These are phyloP conservation scores for Coemansia sp. DNA, from an alignment of 192 early-diverging fungal species.

Conservation along the genomic window DNA sequence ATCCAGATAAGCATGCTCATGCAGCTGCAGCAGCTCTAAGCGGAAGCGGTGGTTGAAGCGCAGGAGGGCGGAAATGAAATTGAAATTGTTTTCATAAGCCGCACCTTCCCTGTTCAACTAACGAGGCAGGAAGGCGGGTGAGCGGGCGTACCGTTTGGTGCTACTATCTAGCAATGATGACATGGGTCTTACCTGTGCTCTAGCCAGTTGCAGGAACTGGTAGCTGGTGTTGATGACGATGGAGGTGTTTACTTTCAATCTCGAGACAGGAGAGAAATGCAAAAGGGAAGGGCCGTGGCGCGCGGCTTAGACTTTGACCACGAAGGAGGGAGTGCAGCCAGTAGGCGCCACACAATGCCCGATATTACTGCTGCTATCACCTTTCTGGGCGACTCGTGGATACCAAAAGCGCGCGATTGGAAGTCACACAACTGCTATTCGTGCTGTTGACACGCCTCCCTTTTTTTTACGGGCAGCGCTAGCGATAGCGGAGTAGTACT, in stretches of 20 bases:
- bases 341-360: slow-evolving; percentile 8
- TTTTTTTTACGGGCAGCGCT: not conserved
- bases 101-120: not conserved
- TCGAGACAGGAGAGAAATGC: not conserved
- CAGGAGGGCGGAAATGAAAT: slow-evolving; percentile 11
- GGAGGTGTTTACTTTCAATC: slow-evolving; percentile 2
- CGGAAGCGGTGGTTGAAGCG: slow-evolving; percentile 5
- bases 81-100: slow-evolving; percentile 11
- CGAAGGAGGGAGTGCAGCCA: not conserved
- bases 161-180: not conserved
- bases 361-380: slow-evolving; percentile 5
- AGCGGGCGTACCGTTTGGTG: not conserved
- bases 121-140: not conserved
- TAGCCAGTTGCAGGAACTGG: not conserved
- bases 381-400: slow-evolving; percentile 15
- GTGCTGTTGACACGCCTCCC: slow-evolving; percentile 1
- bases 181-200: slow-evolving; percentile 1
- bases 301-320: slow-evolving; percentile 5
- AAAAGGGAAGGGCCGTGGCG: not conserved
- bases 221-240: not conserved
- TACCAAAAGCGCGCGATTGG: slow-evolving; percentile 5
- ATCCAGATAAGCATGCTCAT: slow-evolving; percentile 9
- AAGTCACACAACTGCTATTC: not conserved
- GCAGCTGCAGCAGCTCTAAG: slow-evolving; percentile 3
- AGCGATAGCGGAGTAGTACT: not conserved